phyloP scores from a whole-genome alignment of 495 filamentous ascomycete genomes.

The Penicillium mononematosum region DNA sequence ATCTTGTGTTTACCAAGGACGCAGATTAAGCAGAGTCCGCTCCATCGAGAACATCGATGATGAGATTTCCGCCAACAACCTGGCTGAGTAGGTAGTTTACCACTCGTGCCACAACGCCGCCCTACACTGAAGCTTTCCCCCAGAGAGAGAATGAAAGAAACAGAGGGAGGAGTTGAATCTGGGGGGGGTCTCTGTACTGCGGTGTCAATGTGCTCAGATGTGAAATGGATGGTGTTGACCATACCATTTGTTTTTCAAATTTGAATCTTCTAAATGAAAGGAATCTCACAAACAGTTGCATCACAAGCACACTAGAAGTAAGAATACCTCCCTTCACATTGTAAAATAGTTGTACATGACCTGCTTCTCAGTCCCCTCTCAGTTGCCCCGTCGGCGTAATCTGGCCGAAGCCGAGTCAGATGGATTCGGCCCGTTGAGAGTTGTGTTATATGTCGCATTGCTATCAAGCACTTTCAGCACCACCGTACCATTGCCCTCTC shows the following conservation, averaged over 20 bases:
- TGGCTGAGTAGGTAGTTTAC: background rate
- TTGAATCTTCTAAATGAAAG: background rate
- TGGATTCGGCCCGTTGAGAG: constrained; percentile 47
- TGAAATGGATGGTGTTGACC: background rate
- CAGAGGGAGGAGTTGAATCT: background rate
- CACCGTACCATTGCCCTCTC: constrained; percentile 58
- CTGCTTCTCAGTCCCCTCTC: background rate
- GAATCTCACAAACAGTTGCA: background rate
- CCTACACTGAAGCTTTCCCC: background rate
- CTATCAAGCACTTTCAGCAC: constrained; percentile 47
- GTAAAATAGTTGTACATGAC: background rate
- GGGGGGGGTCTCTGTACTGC: background rate
- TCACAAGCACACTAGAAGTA: background rate
- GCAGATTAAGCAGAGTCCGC: no score
- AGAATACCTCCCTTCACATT: background rate
- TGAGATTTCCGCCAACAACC: background rate
- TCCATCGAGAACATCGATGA: no score
- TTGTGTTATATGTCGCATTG: constrained; percentile 56
- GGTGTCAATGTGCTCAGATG: background rate
- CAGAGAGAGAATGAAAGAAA: background rate
- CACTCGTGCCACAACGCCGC: background rate
- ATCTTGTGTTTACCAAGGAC: no score
- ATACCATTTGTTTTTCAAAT: background rate
- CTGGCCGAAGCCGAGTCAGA: background rate
- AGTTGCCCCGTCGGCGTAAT: background rate